Evolutionary conservation across 768 basidiomycete species (phyloP).

Genomic region (Rickenella mellea): DNA sequence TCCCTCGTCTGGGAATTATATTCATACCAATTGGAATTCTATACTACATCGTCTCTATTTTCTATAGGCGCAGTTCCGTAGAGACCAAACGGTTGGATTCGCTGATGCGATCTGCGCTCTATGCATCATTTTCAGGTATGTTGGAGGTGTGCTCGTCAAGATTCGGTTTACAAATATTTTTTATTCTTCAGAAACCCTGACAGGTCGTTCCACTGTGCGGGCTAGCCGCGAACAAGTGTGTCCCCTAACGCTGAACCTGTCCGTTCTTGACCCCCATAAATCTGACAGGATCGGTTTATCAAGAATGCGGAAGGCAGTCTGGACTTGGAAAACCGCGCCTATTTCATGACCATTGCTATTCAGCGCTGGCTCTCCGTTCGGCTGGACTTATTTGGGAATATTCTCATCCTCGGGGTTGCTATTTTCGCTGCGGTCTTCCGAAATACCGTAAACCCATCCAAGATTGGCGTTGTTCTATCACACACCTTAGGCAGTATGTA

Average conservation of each 20-base stretch:
- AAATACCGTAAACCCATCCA: constrained; percentile 20
- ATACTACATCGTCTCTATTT: constrained; percentile 16
- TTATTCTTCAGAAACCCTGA: constrained; percentile 17
- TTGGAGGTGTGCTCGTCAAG: neutral
- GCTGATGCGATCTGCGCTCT: constrained; percentile 11
- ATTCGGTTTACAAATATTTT: neutral
- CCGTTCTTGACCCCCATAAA: neutral
- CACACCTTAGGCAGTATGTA: constrained; percentile 17
- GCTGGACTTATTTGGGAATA: constrained; percentile 23
- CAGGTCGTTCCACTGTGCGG: constrained; percentile 12
- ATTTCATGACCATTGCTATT: constrained; percentile 15
- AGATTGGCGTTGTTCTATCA: constrained; percentile 26
- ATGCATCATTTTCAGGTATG: constrained; percentile 26
- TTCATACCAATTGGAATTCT: constrained; percentile 10
- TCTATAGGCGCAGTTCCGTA: constrained; percentile 13
- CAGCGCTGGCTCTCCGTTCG: constrained; percentile 21
- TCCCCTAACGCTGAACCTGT: neutral
- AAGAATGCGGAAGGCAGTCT: constrained; percentile 14
- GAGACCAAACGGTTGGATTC: constrained; percentile 14
- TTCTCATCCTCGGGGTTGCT: constrained; percentile 24
- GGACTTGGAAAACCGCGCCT: constrained; percentile 13
- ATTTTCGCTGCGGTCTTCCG: constrained; percentile 25
- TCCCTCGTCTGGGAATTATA: constrained; percentile 21
- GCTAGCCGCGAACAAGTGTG: constrained; percentile 11
- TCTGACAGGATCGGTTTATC: constrained; percentile 16